Conservation (phyloP, 2,329 filamentous ascomycete genomes). For the Fusarium xylarioides region DNA sequence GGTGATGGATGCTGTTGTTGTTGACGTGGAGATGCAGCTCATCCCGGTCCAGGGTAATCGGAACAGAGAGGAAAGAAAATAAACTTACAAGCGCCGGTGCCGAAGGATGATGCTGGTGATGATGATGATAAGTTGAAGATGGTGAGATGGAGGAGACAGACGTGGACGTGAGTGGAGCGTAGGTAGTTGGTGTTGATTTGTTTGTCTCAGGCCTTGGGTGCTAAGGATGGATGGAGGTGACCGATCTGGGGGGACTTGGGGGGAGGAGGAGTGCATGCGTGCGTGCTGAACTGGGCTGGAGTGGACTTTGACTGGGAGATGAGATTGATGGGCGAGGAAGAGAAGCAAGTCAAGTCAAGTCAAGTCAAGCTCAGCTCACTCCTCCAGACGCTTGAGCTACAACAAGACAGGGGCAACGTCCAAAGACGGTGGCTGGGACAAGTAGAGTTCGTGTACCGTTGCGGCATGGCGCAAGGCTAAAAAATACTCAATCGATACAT, state of each 20-base stretch:
- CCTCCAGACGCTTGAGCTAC: constrained; percentile 23
- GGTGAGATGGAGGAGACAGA: constrained; percentile 36
- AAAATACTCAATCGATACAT: constrained; percentile 18
- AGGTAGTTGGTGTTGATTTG: constrained; percentile 37
- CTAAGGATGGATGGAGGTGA: constrained; percentile 14
- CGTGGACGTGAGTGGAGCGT: constrained; percentile 35
- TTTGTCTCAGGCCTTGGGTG: constrained; percentile 20
- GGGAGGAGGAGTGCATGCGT: background rate
- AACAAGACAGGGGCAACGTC: constrained; percentile 23
- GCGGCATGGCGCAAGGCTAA: background rate
- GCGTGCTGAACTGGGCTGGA: background rate
- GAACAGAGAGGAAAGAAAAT: background rate
- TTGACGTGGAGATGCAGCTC: constrained; percentile 1
- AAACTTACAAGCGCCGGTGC: constrained; percentile 37
- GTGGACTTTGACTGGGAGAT: constrained; percentile 28
- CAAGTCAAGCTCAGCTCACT: constrained; percentile 32
- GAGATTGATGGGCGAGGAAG: constrained; percentile 18
- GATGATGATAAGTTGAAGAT: constrained; percentile 38
- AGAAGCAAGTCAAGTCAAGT: background rate
- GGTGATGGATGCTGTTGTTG: constrained; percentile 7
- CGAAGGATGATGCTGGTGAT: constrained; percentile 16
- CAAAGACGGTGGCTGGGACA: constrained; percentile 32
- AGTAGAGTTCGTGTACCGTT: constrained; percentile 17
- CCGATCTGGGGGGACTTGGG: constrained; percentile 4
- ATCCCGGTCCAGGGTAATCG: constrained; percentile 28